These are phyloP conservation scores for Termitomyces sp. DNA, from an alignment of 768 basidiomycete genomes.

Conservation along the genomic window DNA sequence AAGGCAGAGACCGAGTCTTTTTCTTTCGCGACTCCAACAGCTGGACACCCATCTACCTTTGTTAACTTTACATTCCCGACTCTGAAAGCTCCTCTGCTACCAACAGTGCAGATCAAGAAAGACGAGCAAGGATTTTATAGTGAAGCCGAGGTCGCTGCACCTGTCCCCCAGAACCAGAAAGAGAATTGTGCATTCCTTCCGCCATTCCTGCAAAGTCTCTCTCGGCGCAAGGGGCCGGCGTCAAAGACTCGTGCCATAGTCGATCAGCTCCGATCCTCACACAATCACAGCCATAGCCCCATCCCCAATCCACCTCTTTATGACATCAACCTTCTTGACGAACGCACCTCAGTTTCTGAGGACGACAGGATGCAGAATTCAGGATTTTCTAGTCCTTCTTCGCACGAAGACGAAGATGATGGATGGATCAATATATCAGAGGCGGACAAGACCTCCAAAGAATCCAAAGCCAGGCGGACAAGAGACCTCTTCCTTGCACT, in stretches of 20 bases:
- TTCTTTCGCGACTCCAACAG: constrained; percentile 16
- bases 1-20: constrained; percentile 20
- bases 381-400: constrained; percentile 23
- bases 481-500: constrained; percentile 39
- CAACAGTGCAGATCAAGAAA: constrained; percentile 39
- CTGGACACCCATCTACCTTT: constrained; percentile 19
- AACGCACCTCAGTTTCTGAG: constrained; percentile 34
- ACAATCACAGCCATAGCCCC: constrained; percentile 22
- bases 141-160: constrained; percentile 30
- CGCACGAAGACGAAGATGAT: constrained; percentile 35
- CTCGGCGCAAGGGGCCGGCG: constrained; percentile 32
- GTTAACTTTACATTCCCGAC: constrained; percentile 45
- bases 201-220: constrained; percentile 40
- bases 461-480: constrained; percentile 32
- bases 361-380: constrained; percentile 29
- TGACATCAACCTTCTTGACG: constrained; percentile 24
- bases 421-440: constrained; percentile 38
- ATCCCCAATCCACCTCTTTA: constrained; percentile 28
- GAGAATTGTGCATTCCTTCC: constrained; percentile 36
- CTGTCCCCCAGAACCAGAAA: constrained; percentile 22
- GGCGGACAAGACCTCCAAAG: constrained; percentile 14
- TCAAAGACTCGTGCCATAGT: constrained; percentile 59
- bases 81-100: constrained; percentile 32
- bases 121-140: constrained; percentile 50
- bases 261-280: constrained; percentile 42